A percentile compares a stretch with the other conserved stretches of the same genome.
phyloP scores from a whole-genome alignment of 768 basidiomycete genomes.

The Gymnopilus junonius region DNA sequence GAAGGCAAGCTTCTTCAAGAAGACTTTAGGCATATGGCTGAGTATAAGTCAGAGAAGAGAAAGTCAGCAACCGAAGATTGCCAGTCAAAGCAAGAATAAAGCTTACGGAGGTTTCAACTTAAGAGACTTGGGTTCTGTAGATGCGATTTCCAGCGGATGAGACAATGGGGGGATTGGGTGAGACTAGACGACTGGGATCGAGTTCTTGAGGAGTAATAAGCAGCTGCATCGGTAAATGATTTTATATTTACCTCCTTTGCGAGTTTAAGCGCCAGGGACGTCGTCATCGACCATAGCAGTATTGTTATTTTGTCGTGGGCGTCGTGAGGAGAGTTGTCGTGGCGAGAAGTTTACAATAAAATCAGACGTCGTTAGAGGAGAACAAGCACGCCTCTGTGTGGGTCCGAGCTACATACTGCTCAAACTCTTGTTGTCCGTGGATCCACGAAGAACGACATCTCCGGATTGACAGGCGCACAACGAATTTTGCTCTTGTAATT shows the following conservation, averaged over 20 bases:
- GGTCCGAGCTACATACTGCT: neutral
- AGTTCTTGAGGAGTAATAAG: neutral
- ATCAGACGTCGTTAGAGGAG: neutral
- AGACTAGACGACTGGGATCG: neutral
- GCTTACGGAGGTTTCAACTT: neutral
- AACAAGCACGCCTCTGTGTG: neutral
- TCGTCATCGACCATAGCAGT: neutral
- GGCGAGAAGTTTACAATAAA: neutral
- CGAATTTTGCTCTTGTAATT: neutral
- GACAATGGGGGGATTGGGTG: neutral
- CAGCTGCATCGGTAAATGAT: neutral
- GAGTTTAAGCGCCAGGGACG: neutral
- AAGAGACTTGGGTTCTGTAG: too few relatives aligned
- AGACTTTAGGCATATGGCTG: neutral
- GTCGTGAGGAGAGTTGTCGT: neutral
- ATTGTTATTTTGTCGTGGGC: neutral
- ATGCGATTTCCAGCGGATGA: too few relatives aligned
- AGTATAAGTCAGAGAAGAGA: neutral
- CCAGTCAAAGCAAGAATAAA: neutral
- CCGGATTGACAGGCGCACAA: neutral
- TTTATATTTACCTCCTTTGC: neutral
- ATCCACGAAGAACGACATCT: neutral
- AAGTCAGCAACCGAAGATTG: neutral
- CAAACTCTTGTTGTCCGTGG: neutral
- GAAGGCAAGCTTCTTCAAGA: neutral